Conservation (phyloP, 495 filamentous ascomycete species). For the Amniculicola lignicola region DNA sequence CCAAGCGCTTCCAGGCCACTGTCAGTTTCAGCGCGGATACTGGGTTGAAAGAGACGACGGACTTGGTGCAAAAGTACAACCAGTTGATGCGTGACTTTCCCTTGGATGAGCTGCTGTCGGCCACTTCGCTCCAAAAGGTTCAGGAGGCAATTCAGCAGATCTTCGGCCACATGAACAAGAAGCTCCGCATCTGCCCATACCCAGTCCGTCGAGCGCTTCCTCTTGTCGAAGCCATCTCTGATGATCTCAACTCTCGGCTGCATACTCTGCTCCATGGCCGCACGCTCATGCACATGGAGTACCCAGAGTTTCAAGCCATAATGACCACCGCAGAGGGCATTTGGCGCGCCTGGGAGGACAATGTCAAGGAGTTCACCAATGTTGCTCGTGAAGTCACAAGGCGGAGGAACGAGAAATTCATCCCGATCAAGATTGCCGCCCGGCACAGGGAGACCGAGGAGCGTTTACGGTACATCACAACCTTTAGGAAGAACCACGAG, state of each 20-base stretch:
- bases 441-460: constrained; percentile 84
- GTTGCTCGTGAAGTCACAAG: constrained; percentile 90
- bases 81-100: constrained; percentile 98
- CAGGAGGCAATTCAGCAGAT: constrained; percentile 82
- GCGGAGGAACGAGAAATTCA: constrained; percentile 91
- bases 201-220: constrained; percentile 87
- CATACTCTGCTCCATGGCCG: constrained; percentile 81
- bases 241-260: constrained; percentile 80
- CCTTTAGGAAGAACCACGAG: constrained; percentile 93
- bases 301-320: constrained; percentile 78
- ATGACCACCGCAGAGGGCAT: constrained; percentile 81
- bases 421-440: constrained; percentile 89
- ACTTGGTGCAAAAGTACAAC: constrained; percentile 97
- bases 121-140: constrained; percentile 85
- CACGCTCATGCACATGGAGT: constrained; percentile 86
- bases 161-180: constrained; percentile 93
- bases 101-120: constrained; percentile 87
- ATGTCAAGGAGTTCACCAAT: constrained; percentile 95
- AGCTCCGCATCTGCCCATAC: constrained; percentile 90
- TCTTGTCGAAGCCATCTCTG: constrained; percentile 97
- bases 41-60: constrained; percentile 87
- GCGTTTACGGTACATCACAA: constrained; percentile 85
- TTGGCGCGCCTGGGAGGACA: constrained; percentile 90
- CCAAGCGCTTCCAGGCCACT: constrained; percentile 93
- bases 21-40: constrained; percentile 95